A percentile compares a stretch with the other conserved stretches of the same genome.
phyloP scores from a whole-genome alignment of 1,284 basidiomycete species.

The Afroboletus lepidellus region DNA sequence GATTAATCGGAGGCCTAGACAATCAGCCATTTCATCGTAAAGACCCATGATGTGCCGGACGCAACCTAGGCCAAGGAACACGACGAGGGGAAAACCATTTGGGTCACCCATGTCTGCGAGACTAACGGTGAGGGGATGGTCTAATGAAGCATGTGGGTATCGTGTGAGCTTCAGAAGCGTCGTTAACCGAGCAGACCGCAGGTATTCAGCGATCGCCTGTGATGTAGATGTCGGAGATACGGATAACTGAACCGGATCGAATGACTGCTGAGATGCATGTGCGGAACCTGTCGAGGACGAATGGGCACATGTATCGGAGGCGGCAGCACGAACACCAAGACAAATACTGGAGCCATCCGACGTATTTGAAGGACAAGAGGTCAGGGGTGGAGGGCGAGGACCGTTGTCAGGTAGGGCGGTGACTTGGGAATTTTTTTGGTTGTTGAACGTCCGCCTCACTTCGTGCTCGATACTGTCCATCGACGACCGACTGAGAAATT shows the following conservation, averaged over 20 bases:
- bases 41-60: constrained; percentile 93
- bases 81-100: constrained; percentile 80
- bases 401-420: constrained; percentile 31
- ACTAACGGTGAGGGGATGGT: constrained; percentile 80
- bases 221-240: constrained; percentile 48
- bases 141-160: constrained; percentile 72
- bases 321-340: constrained; percentile 14
- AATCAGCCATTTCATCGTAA: constrained; percentile 94
- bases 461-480: constrained; percentile 83
- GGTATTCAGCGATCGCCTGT: constrained; percentile 77
- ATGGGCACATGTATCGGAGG: constrained; percentile 21
- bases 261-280: constrained; percentile 43
- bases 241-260: constrained; percentile 45
- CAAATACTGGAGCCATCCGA: constrained; percentile 31
- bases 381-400: constrained; percentile 25
- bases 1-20: constrained; percentile 83
- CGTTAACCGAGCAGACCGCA: constrained; percentile 83
- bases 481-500: constrained; percentile 70
- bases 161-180: constrained; percentile 77
- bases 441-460: constrained; percentile 64
- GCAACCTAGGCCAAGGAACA: constrained; percentile 92
- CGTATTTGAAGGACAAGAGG: constrained; percentile 25
- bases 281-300: constrained; percentile 46
- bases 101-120: constrained; percentile 87
- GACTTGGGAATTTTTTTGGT: constrained; percentile 49